Evolutionary conservation across 2,329 filamentous ascomycete species (phyloP), one percentile per base, ranked within the genome.

Genomic region (Colletotrichum sp.): DNA sequence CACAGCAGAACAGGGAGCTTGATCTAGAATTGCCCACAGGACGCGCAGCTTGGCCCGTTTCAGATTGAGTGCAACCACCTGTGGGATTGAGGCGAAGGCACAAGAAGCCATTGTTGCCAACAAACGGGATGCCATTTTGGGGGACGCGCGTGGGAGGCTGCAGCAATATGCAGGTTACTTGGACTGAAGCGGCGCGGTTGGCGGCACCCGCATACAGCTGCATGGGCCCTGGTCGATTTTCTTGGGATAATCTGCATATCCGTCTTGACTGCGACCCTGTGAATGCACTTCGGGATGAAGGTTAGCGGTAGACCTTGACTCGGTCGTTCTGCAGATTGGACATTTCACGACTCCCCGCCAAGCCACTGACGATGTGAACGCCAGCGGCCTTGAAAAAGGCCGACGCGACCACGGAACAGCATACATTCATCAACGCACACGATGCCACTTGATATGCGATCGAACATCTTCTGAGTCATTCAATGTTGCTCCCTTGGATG

Each of bases 21-120:
- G 72, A 62, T 56, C 48, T 30, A 61, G 48, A 52, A 26, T 66
- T 24, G 36, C 55, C 30, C 24, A 36, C 28, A 38, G 71, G 28
- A 34, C 24, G 26, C 48, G 52, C 55, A 62, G 24, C 61, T 68
- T 75, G 73, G 70, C 70, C 65, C 64, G 73, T 75, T 75, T 73
- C 73, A 75, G 58, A 68, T 55, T 21, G 24, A 68, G 38, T 28
- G 21, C 64, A 52, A 24, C 48, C 24, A 30, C 32, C 70, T 43
- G 43, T 52, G 58, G 64, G 28, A 73, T 28, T 48, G 64, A 30
- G 56, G 34, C 28, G 36, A 70, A 30, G 38, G 36, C 38, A 68
- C 36, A 38, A 34, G 70, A 60, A 52, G 43, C 56, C 55, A 60
- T 58, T 61, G 36, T 67, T 48, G 62, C 8, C 34, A 60, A 48